phyloP scores from a whole-genome alignment of 495 filamentous ascomycete genomes.

The Xylaria bambusicola region DNA sequence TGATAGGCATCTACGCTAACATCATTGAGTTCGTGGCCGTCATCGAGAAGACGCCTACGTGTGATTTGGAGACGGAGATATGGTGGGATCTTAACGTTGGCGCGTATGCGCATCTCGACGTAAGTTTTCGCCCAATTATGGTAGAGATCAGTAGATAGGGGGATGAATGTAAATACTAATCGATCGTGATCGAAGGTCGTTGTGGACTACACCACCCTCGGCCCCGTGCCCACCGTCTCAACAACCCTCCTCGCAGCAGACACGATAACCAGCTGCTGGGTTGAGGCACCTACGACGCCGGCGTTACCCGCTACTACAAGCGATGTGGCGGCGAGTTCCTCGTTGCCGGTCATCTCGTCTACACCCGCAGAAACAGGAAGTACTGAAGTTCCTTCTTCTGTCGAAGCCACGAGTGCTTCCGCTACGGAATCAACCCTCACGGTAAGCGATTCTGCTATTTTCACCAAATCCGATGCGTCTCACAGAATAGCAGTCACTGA shows the following conservation, averaged over 20 bases:
- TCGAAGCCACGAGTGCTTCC: background rate
- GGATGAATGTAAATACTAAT: too few species aligned
- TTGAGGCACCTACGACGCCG: conserved; percentile 2
- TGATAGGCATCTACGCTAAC: conserved; percentile 37
- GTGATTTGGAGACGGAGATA: conserved; percentile 27
- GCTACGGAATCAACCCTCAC: background rate
- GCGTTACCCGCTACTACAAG: conserved; percentile 1
- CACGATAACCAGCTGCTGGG: conserved; percentile 29
- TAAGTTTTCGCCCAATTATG: too few species aligned
- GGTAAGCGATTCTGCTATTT: background rate
- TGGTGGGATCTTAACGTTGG: conserved; percentile 33
- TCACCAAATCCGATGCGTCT: too few species aligned
- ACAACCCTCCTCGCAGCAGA: conserved; percentile 31
- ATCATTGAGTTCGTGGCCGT: conserved; percentile 37
- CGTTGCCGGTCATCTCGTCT: background rate
- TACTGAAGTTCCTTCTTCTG: background rate
- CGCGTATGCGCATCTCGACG: conserved; percentile 31
- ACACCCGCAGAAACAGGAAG: background rate
- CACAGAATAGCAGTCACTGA: background rate
- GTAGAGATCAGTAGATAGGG: too few species aligned
- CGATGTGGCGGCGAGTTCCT: background rate
- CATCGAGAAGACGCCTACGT: conserved; percentile 27
- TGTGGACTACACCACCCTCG: conserved; percentile 33
- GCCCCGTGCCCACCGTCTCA: conserved; percentile 31
- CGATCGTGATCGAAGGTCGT: conserved; percentile 16